A percentile compares a stretch with the other conserved stretches of the same genome.
Evolutionary conservation across 345 rosid genomes (phyloP).

Genomic region (Gossypium sturtianum): DNA sequence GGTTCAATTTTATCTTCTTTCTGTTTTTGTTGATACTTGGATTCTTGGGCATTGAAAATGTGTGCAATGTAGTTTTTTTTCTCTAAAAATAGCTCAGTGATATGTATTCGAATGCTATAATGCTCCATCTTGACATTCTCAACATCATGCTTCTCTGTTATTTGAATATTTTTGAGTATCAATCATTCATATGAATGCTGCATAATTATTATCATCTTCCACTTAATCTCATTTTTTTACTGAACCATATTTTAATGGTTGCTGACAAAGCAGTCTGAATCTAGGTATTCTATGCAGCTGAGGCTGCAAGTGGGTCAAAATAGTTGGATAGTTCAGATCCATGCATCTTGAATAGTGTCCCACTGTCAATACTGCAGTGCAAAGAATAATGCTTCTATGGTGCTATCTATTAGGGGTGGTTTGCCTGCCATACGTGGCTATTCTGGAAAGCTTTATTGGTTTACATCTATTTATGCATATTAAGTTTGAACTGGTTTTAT

Average conservation of each 20-base stretch:
- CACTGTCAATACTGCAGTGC: neutral
- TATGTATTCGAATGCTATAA: neutral
- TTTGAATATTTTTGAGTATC: neutral
- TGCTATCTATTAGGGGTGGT: neutral
- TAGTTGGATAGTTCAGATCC: neutral
- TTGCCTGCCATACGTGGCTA: neutral
- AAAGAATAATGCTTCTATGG: neutral
- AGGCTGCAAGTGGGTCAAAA: neutral
- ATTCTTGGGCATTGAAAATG: neutral
- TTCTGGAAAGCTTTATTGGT: neutral
- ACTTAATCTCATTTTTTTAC: neutral
- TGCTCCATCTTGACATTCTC: neutral
- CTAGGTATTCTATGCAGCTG: neutral
- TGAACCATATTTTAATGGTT: neutral
- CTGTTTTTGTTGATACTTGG: neutral
- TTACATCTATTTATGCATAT: neutral
- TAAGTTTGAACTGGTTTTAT: slow-evolving; percentile 2
- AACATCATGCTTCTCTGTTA: neutral
- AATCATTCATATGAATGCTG: neutral
- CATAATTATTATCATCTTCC: neutral
- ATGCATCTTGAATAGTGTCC: neutral
- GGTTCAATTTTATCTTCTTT: neutral
- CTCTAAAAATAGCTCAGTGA: neutral
- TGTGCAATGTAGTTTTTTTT: neutral
- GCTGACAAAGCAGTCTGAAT: neutral